Percentiles rank a stretch among this genome's conserved stretches.
phyloP scores from a whole-genome alignment of 2,329 filamentous ascomycete genomes.

The Cordyceps pruinosa region DNA sequence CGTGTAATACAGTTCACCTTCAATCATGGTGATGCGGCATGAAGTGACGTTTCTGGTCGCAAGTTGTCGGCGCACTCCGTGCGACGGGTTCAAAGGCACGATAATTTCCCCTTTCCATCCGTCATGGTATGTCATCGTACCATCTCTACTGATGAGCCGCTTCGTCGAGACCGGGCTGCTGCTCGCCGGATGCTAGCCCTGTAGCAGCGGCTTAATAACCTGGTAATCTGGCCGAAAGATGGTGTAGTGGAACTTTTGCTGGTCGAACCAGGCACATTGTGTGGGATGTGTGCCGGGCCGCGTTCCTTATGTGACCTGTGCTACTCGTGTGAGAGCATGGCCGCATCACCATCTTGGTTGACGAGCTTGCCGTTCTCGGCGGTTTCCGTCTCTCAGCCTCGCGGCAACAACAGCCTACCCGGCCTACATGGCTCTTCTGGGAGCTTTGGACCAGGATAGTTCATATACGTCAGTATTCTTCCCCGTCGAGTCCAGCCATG shows the following conservation, averaged over 20 bases:
- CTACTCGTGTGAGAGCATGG: neutral
- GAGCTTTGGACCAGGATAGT: neutral
- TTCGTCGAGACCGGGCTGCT: neutral
- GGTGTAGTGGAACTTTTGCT: constrained; percentile 1
- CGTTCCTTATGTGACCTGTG: neutral
- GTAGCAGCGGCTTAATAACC: neutral
- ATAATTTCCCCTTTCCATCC: neutral
- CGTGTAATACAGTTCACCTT: neutral
- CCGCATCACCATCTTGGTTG: neutral
- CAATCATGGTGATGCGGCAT: neutral
- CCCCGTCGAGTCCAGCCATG: neutral
- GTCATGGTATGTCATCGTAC: neutral
- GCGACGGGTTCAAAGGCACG: too few species aligned
- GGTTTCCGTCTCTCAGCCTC: neutral
- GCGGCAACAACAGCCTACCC: too few species aligned
- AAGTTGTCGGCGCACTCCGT: neutral
- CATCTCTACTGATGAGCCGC: neutral
- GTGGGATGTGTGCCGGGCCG: neutral
- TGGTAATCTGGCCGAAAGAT: neutral
- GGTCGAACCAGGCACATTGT: neutral
- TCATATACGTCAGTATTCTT: too few species aligned
- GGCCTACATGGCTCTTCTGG: neutral
- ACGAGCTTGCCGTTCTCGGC: neutral
- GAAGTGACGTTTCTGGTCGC: neutral
- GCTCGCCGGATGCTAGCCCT: neutral